Conservation (phyloP, 2,329 filamentous ascomycete species). For the Ophiosphaerella korrae region DNA sequence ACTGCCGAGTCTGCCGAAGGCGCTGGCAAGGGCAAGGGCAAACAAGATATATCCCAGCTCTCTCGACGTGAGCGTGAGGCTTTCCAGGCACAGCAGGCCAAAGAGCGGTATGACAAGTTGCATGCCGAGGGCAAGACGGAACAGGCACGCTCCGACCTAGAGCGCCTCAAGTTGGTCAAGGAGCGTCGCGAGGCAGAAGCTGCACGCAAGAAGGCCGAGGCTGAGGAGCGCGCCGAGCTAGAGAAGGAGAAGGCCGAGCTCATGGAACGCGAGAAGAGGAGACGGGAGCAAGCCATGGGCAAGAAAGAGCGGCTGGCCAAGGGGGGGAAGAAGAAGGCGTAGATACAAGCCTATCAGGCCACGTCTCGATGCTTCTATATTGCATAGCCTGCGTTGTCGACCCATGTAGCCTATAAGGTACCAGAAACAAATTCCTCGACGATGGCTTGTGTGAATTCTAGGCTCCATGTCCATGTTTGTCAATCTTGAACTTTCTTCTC, state of each 20-base stretch:
- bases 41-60: conserved; percentile 60
- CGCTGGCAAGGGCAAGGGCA: conserved; percentile 61
- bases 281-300: conserved; percentile 52
- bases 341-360: conserved; percentile 3
- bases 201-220: conserved; percentile 75
- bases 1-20: conserved; percentile 54
- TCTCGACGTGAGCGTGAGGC: conserved; percentile 76
- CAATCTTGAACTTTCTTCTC: conserved; percentile 5
- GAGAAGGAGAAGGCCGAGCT: conserved; percentile 63
- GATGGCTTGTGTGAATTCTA: too few relatives aligned
- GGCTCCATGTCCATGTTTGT: neutral
- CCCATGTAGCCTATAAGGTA: neutral
- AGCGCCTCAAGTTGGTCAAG: conserved; percentile 77
- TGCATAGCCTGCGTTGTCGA: conserved; percentile 4
- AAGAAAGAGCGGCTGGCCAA: conserved; percentile 52
- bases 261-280: conserved; percentile 54
- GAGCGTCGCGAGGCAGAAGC: conserved; percentile 87
- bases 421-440: neutral
- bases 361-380: neutral
- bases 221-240: conserved; percentile 55
- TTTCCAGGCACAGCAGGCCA: conserved; percentile 82
- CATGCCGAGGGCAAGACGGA: conserved; percentile 97
- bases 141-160: conserved; percentile 87
- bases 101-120: conserved; percentile 88
- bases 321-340: conserved; percentile 48